Evolutionary conservation across 805 yeast species (phyloP), one percentile per base, ranked within the genome.

Genomic region (Saccharomycopsis capsularis): DNA sequence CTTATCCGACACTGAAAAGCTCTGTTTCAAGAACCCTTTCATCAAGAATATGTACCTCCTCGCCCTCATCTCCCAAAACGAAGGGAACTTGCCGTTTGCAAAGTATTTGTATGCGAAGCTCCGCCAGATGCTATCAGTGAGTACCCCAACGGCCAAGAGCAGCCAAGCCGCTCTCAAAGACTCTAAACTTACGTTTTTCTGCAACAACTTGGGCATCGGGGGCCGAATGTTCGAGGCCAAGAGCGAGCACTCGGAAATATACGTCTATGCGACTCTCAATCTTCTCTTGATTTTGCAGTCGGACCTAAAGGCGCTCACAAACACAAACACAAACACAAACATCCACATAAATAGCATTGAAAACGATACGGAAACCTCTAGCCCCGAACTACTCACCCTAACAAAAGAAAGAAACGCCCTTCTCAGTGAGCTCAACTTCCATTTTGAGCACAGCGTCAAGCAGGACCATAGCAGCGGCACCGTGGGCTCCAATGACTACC

Each of bases 1-100:
- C n/a, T 27, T 52, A 30, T 18, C 46, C 19, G 36, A 36, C 11
- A 22, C 45, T n/a, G 53, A 50, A 25, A 18, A 35, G 38, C 16
- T 40, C 15, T 38, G 40, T 30, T 48, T 48, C 37, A 51, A 30
- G 27, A 21, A 19, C 18, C 54, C 48, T 15, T 34, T 48, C 27
- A 23, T 42, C 37, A 48, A 52, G 27, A 42, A 44, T 36, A 18
- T 48, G n/a, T 52, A 48, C 35, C 21, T 48, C 3, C 38, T 44
- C 1, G 52, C 52, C 3, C 19, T 52, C 25, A 42, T 48, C 15
- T 40, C 32, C 22, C 55, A 52, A 32, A 41, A 45, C 21, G 42
- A 36, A 39, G 50, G 52, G 11, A 45, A 48, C 30, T 13, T 51
- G 3, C 43, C 25, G 11, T 4, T 29, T 18, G 54, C 52, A 3